phyloP scores from a whole-genome alignment of 2,329 filamentous ascomycete species.

The Stenocarpella maydis region DNA sequence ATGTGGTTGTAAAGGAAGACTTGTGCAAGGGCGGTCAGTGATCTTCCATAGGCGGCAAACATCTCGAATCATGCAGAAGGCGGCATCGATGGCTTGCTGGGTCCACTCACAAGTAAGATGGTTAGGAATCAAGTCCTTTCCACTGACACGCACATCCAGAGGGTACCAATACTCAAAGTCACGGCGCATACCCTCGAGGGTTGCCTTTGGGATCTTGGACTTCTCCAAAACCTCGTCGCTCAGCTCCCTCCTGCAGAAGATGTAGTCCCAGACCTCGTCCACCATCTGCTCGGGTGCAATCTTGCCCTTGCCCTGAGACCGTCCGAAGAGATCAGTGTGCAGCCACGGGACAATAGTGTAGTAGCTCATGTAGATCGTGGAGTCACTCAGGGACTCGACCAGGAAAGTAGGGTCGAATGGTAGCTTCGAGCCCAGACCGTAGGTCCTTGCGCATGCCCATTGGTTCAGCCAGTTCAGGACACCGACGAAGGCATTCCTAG shows the following conservation, averaged over 20 bases:
- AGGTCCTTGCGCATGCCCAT: conserved; percentile 93
- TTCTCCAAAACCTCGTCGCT: conserved; percentile 69
- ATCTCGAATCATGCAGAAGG: no score
- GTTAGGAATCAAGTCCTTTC: conserved; percentile 93
- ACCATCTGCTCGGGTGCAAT: conserved; percentile 87
- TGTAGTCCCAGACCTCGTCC: conserved; percentile 95
- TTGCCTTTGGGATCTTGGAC: conserved; percentile 76
- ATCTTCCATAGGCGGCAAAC: not conserved
- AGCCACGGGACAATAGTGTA: conserved; percentile 73
- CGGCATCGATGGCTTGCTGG: no score
- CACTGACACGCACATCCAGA: conserved; percentile 84
- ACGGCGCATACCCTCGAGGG: conserved; percentile 81
- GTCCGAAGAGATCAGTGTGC: conserved; percentile 87
- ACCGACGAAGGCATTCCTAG: conserved; percentile 81
- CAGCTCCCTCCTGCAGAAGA: conserved; percentile 81
- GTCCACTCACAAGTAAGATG: conserved; percentile 79
- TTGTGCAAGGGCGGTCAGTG: conserved; percentile 47
- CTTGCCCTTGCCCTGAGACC: conserved; percentile 71
- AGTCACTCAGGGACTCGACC: conserved; percentile 91
- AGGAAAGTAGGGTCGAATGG: conserved; percentile 93
- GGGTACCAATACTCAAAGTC: conserved; percentile 99
- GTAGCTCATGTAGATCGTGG: conserved; percentile 90
- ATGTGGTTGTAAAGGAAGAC: conserved; percentile 92
- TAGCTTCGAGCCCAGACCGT: conserved; percentile 90
- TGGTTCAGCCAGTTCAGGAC: conserved; percentile 93